phyloP scores from a whole-genome alignment of 192 early-diverging fungal genomes.

The Backusella tarrabulga region DNA sequence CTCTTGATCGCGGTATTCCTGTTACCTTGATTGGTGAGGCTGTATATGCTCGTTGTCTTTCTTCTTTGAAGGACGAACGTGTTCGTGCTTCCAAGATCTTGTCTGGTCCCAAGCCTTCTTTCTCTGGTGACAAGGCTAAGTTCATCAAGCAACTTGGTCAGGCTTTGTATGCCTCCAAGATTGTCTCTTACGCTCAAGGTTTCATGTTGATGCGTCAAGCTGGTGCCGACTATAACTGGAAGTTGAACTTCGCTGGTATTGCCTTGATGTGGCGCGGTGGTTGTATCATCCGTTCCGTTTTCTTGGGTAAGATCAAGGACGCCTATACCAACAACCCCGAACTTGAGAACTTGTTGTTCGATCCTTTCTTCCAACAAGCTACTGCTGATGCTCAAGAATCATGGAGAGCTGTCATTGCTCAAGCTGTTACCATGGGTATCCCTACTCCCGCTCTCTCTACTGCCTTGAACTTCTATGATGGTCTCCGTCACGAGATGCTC shows the following conservation, averaged over 20 bases:
- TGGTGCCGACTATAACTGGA: constrained; percentile 88
- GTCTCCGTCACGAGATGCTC: constrained; percentile 85
- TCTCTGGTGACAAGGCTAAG: constrained; percentile 83
- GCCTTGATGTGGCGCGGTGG: constrained; percentile 99
- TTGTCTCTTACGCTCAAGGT: constrained; percentile 98
- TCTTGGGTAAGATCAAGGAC: constrained; percentile 96
- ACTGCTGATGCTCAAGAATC: constrained; percentile 78
- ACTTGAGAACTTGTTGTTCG: constrained; percentile 91
- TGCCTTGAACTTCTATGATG: constrained; percentile 96
- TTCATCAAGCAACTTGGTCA: constrained; percentile 90
- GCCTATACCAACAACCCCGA: constrained; percentile 87
- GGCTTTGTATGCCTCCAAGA: constrained; percentile 96
- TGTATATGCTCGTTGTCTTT: constrained; percentile 96
- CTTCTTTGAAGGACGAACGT: constrained; percentile 96
- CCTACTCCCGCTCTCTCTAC: constrained; percentile 89
- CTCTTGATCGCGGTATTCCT: constrained; percentile 93
- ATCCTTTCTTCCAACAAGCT: constrained; percentile 95
- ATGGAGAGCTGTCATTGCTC: constrained; percentile 87
- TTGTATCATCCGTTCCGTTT: constrained; percentile 96
- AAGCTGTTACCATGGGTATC: constrained; percentile 80
- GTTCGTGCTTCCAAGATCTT: constrained; percentile 86
- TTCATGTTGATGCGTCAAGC: constrained; percentile 99
- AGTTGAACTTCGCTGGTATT: constrained; percentile 97
- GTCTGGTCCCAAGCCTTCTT: constrained; percentile 67
- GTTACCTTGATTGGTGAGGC: constrained; percentile 98